Conservation (phyloP, 345 rosid species). For the Sisymbrium irio region DNA sequence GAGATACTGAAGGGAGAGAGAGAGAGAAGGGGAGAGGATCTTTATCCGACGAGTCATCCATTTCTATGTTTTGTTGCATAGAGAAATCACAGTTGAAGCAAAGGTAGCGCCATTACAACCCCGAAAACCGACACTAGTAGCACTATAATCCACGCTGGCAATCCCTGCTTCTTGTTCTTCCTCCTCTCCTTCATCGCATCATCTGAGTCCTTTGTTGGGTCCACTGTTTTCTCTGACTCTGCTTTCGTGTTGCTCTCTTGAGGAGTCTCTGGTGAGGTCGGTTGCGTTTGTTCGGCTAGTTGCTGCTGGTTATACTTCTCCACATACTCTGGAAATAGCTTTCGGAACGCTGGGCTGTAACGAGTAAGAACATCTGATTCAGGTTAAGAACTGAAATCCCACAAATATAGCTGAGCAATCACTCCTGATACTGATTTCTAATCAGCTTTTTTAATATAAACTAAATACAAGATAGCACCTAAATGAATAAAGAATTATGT, state of each 20-base stretch:
- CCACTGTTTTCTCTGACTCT: conserved; percentile 36
- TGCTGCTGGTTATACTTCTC: conserved; percentile 73
- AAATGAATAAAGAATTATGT: background rate
- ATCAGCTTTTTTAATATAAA: background rate
- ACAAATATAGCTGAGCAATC: background rate
- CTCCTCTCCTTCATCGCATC: conserved; percentile 39
- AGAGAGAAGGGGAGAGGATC: no score
- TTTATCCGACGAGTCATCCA: background rate
- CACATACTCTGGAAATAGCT: conserved; percentile 89
- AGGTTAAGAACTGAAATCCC: background rate
- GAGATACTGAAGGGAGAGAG: background rate
- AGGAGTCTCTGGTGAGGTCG: conserved; percentile 37
- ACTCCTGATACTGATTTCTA: background rate
- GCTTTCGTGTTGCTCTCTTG: conserved; percentile 40
- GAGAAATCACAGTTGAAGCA: conserved; percentile 71
- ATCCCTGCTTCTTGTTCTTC: conserved; percentile 55
- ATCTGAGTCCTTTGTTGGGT: conserved; percentile 31
- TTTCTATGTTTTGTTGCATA: conserved; percentile 14
- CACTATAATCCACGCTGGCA: conserved; percentile 86
- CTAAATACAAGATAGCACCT: background rate
- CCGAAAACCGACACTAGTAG: conserved; percentile 86
- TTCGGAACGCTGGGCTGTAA: conserved; percentile 78
- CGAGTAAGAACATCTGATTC: conserved; percentile 3
- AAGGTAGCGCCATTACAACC: conserved; percentile 91
- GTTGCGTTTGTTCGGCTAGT: conserved; percentile 53